Percentiles rank a stretch among this genome's conserved stretches.
Conservation (phyloP, 306 rosid genomes). For the Delonix regia region DNA sequence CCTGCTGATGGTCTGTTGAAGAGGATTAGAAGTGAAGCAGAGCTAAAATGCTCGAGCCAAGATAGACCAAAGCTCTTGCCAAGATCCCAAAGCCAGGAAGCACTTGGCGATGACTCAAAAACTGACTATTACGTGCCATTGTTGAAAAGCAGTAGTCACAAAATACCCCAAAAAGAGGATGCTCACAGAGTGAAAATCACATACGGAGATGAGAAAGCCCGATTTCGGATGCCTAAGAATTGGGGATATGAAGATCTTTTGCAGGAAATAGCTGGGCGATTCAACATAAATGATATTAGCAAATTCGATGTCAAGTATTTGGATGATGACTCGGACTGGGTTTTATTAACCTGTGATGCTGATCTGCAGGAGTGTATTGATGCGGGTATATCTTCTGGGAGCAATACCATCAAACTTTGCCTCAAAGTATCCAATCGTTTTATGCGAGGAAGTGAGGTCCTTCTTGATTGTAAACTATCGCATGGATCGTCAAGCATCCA, state of each 20-base stretch:
- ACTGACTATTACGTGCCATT: too few species aligned
- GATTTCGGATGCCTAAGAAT: constrained; percentile 67
- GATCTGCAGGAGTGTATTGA: constrained; percentile 93
- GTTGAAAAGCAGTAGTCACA: constrained; percentile 29
- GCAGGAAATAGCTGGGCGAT: constrained; percentile 68
- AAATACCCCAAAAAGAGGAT: constrained; percentile 39
- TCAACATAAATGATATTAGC: constrained; percentile 62
- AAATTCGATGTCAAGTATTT: constrained; percentile 73
- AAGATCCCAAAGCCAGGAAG: constrained; percentile 72
- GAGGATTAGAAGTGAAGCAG: constrained; percentile 80
- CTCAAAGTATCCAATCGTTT: constrained; percentile 56
- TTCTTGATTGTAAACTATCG: constrained; percentile 40
- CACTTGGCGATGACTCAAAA: constrained; percentile 48
- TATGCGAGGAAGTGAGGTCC: background rate
- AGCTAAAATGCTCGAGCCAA: constrained; percentile 45
- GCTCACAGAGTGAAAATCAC: constrained; percentile 67
- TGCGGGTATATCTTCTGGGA: constrained; percentile 57
- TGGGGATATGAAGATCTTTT: constrained; percentile 60
- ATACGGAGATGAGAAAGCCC: constrained; percentile 71
- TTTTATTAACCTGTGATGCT: constrained; percentile 83
- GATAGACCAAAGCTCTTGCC: constrained; percentile 46
- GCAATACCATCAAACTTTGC: constrained; percentile 69
- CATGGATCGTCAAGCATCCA: constrained; percentile 30
- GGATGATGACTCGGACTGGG: constrained; percentile 96
- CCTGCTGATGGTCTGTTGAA: constrained; percentile 46